Base-by-base conservation (phyloP, 495 filamentous ascomycete genomes). In the Rusavskia elegans region DNA sequence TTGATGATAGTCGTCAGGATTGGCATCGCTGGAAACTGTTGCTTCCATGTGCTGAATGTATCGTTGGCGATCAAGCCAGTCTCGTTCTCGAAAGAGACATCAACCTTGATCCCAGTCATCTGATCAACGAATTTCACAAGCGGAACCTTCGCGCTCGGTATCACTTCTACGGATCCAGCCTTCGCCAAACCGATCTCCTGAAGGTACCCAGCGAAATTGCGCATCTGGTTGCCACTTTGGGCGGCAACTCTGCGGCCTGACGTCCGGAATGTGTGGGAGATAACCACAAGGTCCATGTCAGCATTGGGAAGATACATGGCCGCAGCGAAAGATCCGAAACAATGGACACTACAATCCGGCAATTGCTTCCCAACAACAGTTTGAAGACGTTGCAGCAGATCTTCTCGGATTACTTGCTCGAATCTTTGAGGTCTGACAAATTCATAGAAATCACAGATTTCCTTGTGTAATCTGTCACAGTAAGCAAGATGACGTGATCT, bases 21-120 rank as follows among this genome's bases (percentile, higher is more conserved):
- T 2, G 85, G 85, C 85, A 97, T 88, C 1, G 75, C 78, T 0
- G 90, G 89, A 57, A 81, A 95, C 42, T 79, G 69, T 8, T 66
- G 49, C 57, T 84, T 87, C 92, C 92, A 98, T 1, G 65, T 61
- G 44, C 77, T 66, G 61, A 94, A 95, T 0, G 86, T 95, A 16
- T 77, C 60, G 57, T 89, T 85, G 20, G 89, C 89, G 2, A 75
- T 64, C 23, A 95, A 54, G 5, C 92, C 92, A 38, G 80, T 84
- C 25, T 79, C 64, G 59, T 96, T 97, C 66, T 98, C 93, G 61
- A 98, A 95, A 1, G 90, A 96, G 39, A 97, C 67, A 61, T 98
- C 92, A 20, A 97, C 80, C 39, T 79, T 81, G 41, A 98, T 69
- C 8, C 76, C 75, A 2, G 89, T 94, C 44, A 70, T 49, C 42